A percentile compares a stretch with the other conserved stretches of the same genome.
Evolutionary conservation across 2,329 filamentous ascomycete genomes (phyloP).

Genomic region (Clarireedia homoeocarpa): DNA sequence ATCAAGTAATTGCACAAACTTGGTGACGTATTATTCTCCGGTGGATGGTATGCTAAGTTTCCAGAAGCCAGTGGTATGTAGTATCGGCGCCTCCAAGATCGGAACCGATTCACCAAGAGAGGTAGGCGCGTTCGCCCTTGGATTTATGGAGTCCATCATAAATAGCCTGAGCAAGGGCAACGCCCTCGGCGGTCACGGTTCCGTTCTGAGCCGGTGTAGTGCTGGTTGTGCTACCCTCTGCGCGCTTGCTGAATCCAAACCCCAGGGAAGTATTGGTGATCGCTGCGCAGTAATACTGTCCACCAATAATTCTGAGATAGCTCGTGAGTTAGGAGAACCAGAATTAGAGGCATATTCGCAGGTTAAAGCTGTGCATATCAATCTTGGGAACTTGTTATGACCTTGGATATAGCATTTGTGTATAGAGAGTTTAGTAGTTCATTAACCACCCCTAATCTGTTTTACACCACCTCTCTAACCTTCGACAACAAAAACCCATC

Average conservation of each 20-base stretch:
- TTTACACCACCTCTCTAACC: neutral
- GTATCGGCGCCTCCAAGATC: neutral
- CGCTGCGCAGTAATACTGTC: conserved; percentile 36
- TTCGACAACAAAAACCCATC: neutral
- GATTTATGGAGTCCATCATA: conserved; percentile 31
- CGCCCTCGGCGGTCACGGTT: conserved; percentile 23
- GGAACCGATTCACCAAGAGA: conserved; percentile 30
- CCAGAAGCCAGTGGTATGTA: conserved; percentile 20
- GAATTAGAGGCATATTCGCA: too few species aligned
- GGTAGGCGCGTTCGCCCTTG: conserved; percentile 30
- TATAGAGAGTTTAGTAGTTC: too few species aligned
- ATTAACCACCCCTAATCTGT: too few species aligned
- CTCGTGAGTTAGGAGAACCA: too few species aligned
- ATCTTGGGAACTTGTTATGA: too few species aligned
- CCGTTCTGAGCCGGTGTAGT: conserved; percentile 18
- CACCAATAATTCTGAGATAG: conserved; percentile 33
- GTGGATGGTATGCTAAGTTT: conserved; percentile 28
- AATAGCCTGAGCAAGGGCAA: conserved; percentile 31
- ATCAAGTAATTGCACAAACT: conserved; percentile 35
- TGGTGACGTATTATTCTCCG: conserved; percentile 33
- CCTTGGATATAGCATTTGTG: too few species aligned
- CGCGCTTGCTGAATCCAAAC: neutral
- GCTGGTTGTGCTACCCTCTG: neutral
- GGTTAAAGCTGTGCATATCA: too few species aligned
- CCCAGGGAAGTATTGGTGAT: conserved; percentile 5